Conservation (phyloP, 345 rosid species). For the Angophora floribunda region DNA sequence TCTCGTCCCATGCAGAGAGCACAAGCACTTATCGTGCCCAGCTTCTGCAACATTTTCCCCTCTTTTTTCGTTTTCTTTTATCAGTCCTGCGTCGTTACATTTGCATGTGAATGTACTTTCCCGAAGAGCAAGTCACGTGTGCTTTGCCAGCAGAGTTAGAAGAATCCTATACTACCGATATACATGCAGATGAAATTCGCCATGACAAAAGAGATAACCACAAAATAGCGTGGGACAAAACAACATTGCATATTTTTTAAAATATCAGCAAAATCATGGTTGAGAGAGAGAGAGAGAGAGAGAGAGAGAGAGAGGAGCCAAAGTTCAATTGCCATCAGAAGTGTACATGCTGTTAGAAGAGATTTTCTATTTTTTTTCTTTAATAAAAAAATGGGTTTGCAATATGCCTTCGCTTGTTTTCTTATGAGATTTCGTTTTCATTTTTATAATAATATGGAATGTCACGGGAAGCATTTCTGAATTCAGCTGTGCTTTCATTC, state of each 20-base stretch:
- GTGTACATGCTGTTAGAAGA: not conserved
- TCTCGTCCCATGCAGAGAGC: not conserved
- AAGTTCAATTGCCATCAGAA: not conserved
- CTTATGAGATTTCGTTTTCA: not conserved
- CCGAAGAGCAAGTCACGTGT: slow-evolving; percentile 45
- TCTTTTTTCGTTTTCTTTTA: not conserved
- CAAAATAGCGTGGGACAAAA: not conserved
- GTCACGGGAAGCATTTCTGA: slow-evolving; percentile 45
- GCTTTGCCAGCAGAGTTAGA: slow-evolving; percentile 1
- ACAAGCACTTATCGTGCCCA: not conserved
- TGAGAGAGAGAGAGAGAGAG: not conserved
- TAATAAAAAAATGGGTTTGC: not conserved
- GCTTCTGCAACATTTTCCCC: not conserved
- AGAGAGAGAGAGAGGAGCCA: not conserved
- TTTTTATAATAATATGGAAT: slow-evolving; percentile 8
- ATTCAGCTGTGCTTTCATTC: slow-evolving; percentile 5
- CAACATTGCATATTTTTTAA: not conserved
- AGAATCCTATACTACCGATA: not conserved
- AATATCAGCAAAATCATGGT: not conserved
- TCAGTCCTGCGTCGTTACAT: slow-evolving; percentile 7
- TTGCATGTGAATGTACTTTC: slow-evolving; percentile 66
- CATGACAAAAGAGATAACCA: not conserved
- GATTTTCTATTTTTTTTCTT: not conserved
- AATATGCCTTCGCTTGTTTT: not conserved
- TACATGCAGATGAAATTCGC: not conserved